These are phyloP conservation scores for Raphidocelis subcapitata DNA, from an alignment of 139 green algal genomes.

Conservation along the genomic window DNA sequence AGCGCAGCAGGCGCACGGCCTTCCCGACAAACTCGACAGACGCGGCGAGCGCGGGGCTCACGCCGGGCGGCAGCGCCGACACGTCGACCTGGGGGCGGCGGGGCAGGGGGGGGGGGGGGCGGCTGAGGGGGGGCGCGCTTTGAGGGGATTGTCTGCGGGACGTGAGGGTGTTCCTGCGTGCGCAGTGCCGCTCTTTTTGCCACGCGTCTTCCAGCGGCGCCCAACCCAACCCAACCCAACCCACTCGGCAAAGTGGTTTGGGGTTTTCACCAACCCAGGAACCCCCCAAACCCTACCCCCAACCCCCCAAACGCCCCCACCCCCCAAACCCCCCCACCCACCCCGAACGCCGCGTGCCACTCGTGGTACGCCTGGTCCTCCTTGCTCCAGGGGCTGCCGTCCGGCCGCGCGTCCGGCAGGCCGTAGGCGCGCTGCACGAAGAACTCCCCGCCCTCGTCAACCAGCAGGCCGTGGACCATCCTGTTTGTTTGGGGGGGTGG, in stretches of 20 bases:
- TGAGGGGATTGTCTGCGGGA: neutral
- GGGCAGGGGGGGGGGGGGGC: no score
- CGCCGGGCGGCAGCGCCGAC: slow-evolving; percentile 49
- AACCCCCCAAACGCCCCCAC: no score
- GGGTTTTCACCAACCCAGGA: neutral
- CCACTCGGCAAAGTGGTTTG: no score
- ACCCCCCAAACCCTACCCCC: neutral
- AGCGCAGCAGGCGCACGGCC: slow-evolving; percentile 75
- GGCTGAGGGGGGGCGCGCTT: no score
- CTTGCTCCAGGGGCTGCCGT: neutral
- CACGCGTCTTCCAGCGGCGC: no score
- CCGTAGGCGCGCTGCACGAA: slow-evolving; percentile 66
- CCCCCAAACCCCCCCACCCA: neutral
- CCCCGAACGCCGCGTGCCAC: slow-evolving; percentile 65
- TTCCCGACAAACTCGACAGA: slow-evolving; percentile 80
- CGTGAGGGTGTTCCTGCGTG: neutral
- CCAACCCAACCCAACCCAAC: no score
- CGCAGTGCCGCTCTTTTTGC: neutral
- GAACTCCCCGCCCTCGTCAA: slow-evolving; percentile 75
- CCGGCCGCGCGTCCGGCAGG: neutral
- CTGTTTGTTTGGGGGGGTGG: no score
- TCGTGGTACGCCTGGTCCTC: slow-evolving; percentile 39
- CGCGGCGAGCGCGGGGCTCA: slow-evolving; percentile 57
- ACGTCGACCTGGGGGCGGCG: slow-evolving; percentile 40
- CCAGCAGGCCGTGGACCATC: slow-evolving; percentile 83